Percentiles rank a stretch among this genome's conserved stretches.
Conservation (phyloP, 2,329 filamentous ascomycete species). For the Fusarium napiforme region DNA sequence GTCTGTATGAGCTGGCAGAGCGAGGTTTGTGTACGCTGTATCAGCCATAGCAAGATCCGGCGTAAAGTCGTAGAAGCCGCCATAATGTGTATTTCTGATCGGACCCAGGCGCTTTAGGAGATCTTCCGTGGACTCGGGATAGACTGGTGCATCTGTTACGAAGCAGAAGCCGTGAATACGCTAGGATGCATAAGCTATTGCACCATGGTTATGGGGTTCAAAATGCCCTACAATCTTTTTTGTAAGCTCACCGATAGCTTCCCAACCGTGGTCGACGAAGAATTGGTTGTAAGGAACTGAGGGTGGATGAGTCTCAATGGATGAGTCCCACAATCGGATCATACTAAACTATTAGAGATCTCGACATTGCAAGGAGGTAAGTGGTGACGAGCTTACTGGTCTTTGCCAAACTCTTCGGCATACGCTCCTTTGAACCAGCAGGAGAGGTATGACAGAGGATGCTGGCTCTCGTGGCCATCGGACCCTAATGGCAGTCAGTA, state of each 20-base stretch:
- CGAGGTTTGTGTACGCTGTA: conserved; percentile 89
- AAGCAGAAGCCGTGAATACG: conserved; percentile 80
- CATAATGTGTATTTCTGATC: conserved; percentile 92
- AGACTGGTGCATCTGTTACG: conserved; percentile 71
- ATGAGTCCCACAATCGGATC: conserved; percentile 40
- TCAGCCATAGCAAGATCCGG: conserved; percentile 89
- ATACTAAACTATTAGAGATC: conserved; percentile 24
- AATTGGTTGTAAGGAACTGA: conserved; percentile 66
- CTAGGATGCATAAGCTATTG: conserved; percentile 54
- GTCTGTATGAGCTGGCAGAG: conserved; percentile 88
- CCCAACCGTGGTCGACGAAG: conserved; percentile 61
- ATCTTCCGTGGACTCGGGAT: conserved; percentile 2
- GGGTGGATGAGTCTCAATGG: conserved; percentile 61
- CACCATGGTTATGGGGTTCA: no score
- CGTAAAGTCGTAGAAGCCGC: conserved; percentile 82
- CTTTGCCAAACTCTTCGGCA: conserved; percentile 29
- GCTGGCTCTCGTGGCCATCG: conserved; percentile 75
- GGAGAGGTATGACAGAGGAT: conserved; percentile 61
- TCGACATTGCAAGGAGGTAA: background rate
- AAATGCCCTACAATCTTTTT: conserved; percentile 66
- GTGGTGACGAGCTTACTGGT: conserved; percentile 32
- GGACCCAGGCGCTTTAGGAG: conserved; percentile 80
- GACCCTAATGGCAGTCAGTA: conserved; percentile 64
- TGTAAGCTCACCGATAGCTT: conserved; percentile 71
- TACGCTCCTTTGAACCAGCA: conserved; percentile 34